These are phyloP conservation scores for Fusarium lateritium DNA, from an alignment of 2,329 filamentous ascomycete genomes.

Conservation along the genomic window DNA sequence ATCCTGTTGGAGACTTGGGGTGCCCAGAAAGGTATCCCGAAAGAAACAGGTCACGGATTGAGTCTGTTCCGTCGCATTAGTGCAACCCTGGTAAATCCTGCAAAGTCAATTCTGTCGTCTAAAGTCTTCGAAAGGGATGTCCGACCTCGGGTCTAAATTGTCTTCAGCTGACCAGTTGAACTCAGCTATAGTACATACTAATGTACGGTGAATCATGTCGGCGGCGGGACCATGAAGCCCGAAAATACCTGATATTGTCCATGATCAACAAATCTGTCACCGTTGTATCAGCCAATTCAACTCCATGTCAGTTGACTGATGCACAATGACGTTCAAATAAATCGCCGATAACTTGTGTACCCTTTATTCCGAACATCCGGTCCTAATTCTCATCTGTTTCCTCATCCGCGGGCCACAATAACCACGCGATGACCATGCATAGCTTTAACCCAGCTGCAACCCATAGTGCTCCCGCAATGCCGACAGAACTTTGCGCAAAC, in stretches of 20 bases:
- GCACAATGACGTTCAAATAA: slow-evolving; percentile 18
- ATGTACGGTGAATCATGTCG: slow-evolving; percentile 10
- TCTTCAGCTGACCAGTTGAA: slow-evolving; percentile 22
- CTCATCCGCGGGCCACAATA: slow-evolving; percentile 70
- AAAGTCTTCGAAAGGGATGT: slow-evolving; percentile 21
- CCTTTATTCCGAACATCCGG: not conserved
- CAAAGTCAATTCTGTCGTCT: slow-evolving; percentile 18
- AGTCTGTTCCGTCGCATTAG: slow-evolving; percentile 16
- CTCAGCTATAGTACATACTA: slow-evolving; percentile 1
- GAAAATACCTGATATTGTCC: slow-evolving; percentile 27
- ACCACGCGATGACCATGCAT: slow-evolving; percentile 70
- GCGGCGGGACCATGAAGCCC: slow-evolving; percentile 16
- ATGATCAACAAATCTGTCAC: slow-evolving; percentile 30
- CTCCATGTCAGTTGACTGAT: slow-evolving; percentile 26
- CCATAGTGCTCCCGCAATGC: slow-evolving; percentile 71
- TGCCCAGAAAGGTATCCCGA: slow-evolving; percentile 40
- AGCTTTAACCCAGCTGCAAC: slow-evolving; percentile 70
- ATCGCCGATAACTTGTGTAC: slow-evolving; percentile 4
- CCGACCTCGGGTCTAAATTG: slow-evolving; percentile 31
- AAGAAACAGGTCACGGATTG: slow-evolving; percentile 24
- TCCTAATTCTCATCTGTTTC: slow-evolving; percentile 19
- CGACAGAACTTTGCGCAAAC: slow-evolving; percentile 62
- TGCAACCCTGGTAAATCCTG: slow-evolving; percentile 27
- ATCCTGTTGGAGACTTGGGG: slow-evolving; percentile 10
- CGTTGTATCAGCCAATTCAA: slow-evolving; percentile 30